Evolutionary conservation across 2,329 filamentous ascomycete genomes (phyloP), one percentile per base, ranked within the genome.

Genomic region (Fusarium pilosicola): DNA sequence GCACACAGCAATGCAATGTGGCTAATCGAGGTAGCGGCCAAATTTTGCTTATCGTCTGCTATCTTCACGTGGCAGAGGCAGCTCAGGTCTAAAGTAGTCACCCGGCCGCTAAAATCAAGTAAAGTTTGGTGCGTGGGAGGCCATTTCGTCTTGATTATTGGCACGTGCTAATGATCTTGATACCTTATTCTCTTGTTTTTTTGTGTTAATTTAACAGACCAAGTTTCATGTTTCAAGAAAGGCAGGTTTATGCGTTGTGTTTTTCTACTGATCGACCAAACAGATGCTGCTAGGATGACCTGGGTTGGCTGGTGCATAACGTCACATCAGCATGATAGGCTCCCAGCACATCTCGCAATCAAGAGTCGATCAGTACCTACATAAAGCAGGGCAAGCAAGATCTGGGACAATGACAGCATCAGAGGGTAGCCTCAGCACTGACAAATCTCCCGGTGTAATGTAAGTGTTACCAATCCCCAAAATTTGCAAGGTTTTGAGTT

Each of bases 21-120:
- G 76, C 76, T 74, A 74, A 68, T 74, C 68, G 48, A 78, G 56
- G 73, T 78, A 77, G 64, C 65, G 32, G 69, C 74, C 62, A 74
- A 68, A 57, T 78, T 77, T 78, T 77, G 46, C 65, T 78, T 78
- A 78, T 78, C 75, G 62, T 30, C 24, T 34, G 52, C 74, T 78
- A 78, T 78, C 77, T 77, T 78, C 77, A 78, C 76, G 76, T 78
- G 77, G 71, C 56, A 42, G 41, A 64, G 30, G 38, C 26, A 57
- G 32, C 11, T 34, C 30, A 52, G 17, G 30, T 20, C 30, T 26
- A 52, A 52, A 24, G 30, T 34, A 20, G 30, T 52, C 48, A 52
- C 30, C 22, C 57, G 64, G 61, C 64, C 57, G 49, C 68, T 74
- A 68, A 74, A 71, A 62, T 30, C 51, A 54, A 39, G 51, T 39